These are phyloP conservation scores for Scheffersomyces quercinus DNA, from an alignment of 1,139 yeast genomes.

Conservation along the genomic window DNA sequence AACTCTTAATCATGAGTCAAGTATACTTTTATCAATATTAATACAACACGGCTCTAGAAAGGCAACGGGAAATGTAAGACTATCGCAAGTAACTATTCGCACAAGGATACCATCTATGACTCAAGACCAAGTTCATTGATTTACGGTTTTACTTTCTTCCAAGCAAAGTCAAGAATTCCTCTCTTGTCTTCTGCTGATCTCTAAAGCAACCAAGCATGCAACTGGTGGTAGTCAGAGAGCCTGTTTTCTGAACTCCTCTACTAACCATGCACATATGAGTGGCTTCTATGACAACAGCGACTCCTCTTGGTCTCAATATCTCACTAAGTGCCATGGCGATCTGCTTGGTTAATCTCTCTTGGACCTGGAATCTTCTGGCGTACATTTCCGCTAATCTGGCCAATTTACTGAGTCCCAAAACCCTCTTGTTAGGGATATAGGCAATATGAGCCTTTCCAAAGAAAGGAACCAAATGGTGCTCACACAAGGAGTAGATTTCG, in stretches of 20 bases:
- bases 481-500: conserved; percentile 89
- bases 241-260: conserved; percentile 95
- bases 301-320: conserved; percentile 91
- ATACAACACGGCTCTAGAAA: too few species aligned
- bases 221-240: conserved; percentile 90
- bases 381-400: conserved; percentile 98
- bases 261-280: conserved; percentile 99
- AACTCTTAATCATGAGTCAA: neutral
- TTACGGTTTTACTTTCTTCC: conserved; percentile 44
- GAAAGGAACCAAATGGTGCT: conserved; percentile 96
- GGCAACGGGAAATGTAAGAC: too few species aligned
- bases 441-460: conserved; percentile 96
- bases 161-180: conserved; percentile 85
- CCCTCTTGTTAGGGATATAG: conserved; percentile 91
- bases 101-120: too few species aligned
- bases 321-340: conserved; percentile 95
- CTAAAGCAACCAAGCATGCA: conserved; percentile 97
- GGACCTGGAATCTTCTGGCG: conserved; percentile 92
- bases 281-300: conserved; percentile 97
- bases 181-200: conserved; percentile 91
- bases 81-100: too few species aligned
- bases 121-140: neutral
- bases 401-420: conserved; percentile 88
- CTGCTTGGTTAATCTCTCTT: conserved; percentile 93
- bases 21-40: too few species aligned